These are phyloP conservation scores for Globisporangium perplexum DNA, from an alignment of 352 stramenopile genomes.

Conservation along the genomic window DNA sequence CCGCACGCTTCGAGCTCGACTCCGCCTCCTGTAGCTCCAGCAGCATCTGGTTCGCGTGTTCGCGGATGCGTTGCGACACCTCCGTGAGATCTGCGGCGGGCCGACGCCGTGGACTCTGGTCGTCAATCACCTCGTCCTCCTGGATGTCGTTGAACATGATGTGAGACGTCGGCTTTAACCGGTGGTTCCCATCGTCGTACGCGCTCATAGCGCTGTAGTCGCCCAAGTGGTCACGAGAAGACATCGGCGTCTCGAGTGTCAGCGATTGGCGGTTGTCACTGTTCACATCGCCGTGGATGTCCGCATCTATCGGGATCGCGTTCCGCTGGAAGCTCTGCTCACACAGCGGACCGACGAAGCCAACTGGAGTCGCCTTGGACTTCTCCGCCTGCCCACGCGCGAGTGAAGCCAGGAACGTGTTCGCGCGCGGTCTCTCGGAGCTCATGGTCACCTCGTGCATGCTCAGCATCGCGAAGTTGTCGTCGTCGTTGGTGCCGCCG, in stretches of 20 bases:
- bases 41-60: slow-evolving; percentile 28
- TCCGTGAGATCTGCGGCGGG: slow-evolving; percentile 34
- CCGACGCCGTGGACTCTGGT: slow-evolving; percentile 3
- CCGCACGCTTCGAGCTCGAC: slow-evolving; percentile 15
- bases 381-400: slow-evolving; percentile 18
- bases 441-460: slow-evolving; percentile 59
- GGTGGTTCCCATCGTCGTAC: slow-evolving; percentile 6
- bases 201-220: slow-evolving; percentile 22
- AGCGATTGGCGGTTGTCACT: slow-evolving; percentile 14
- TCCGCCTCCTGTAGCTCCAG: slow-evolving; percentile 29
- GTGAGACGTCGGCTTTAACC: slow-evolving; percentile 15
- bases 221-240: slow-evolving; percentile 18
- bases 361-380: slow-evolving; percentile 26
- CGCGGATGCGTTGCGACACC: slow-evolving; percentile 46
- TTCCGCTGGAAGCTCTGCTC: slow-evolving; percentile 41
- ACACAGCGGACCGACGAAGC: slow-evolving; percentile 43
- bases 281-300: slow-evolving; percentile 15
- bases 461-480: slow-evolving; percentile 81
- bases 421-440: slow-evolving; percentile 22
- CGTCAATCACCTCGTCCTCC: slow-evolving; percentile 37
- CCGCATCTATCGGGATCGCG: slow-evolving; percentile 16
- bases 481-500: slow-evolving; percentile 33
- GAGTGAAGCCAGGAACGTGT: slow-evolving; percentile 48
- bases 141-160: slow-evolving; percentile 57
- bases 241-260: slow-evolving; percentile 17